Evolutionary conservation across 2,329 filamentous ascomycete species (phyloP).

Genomic region (Raffaelea ambrosiae): DNA sequence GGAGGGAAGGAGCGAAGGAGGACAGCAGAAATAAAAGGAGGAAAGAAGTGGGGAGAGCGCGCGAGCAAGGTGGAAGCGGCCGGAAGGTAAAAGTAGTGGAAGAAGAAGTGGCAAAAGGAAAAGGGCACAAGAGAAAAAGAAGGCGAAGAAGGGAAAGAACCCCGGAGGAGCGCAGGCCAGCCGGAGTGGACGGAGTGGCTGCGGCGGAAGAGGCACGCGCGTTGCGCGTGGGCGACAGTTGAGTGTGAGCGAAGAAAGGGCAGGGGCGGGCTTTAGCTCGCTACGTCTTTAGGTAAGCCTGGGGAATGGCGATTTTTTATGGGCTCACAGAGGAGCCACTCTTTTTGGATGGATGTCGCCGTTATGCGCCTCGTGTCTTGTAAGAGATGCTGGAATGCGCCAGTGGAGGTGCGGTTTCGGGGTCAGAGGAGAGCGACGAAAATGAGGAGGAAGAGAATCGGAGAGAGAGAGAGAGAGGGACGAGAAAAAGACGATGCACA

Average conservation of each 20-base stretch:
- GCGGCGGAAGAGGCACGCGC: constrained; percentile 5
- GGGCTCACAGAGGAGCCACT: too few species aligned
- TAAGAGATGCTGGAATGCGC: too few species aligned
- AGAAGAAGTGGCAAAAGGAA: neutral
- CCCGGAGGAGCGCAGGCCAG: constrained; percentile 1
- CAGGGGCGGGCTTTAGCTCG: neutral
- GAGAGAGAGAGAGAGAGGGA: neutral
- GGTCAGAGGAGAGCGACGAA: neutral
- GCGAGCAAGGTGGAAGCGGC: neutral
- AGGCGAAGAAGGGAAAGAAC: neutral
- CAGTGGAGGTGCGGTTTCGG: too few species aligned
- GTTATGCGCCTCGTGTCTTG: too few species aligned
- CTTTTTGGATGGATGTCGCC: too few species aligned
- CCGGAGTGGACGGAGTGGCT: constrained; percentile 4
- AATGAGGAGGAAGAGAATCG: neutral
- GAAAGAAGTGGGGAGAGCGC: neutral
- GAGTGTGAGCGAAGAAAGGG: neutral
- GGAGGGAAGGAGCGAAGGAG: neutral
- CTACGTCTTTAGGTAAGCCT: neutral
- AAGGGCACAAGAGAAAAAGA: neutral
- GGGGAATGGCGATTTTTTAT: neutral
- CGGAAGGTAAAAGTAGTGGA: neutral
- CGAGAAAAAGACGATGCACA: neutral
- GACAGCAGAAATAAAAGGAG: neutral
- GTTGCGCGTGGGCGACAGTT: constrained; percentile 6